Percentiles rank a stretch among this genome's conserved stretches.
Evolutionary conservation across 257 asterid species (phyloP).

Genomic region (Solanum rostratum): DNA sequence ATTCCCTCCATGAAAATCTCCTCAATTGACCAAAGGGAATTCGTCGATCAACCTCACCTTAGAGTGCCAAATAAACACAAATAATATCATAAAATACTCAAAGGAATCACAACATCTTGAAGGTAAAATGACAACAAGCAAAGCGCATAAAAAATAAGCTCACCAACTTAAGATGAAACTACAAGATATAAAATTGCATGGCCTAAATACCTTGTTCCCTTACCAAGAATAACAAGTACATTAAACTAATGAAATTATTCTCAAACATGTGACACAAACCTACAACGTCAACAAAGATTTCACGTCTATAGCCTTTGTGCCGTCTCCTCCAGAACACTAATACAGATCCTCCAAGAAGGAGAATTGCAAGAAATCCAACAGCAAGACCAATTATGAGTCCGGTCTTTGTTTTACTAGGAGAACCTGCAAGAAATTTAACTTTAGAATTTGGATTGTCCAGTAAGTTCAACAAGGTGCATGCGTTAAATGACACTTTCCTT

Average conservation of each 20-base stretch:
- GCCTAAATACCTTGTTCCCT: not conserved
- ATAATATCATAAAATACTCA: not conserved
- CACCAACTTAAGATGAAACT: not conserved
- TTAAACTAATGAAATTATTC: not conserved
- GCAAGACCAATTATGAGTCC: conserved; percentile 59
- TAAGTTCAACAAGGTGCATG: not conserved
- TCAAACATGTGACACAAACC: conserved; percentile 33
- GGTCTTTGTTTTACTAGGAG: conserved; percentile 50
- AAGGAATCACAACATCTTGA: not conserved
- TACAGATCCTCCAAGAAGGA: conserved; percentile 49
- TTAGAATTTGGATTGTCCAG: not conserved
- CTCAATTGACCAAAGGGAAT: conserved; percentile 84
- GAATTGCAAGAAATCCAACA: conserved; percentile 42
- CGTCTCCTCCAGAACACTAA: conserved; percentile 47
- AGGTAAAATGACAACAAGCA: not conserved
- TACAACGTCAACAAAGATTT: conserved; percentile 81
- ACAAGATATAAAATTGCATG: not conserved
- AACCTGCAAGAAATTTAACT: conserved; percentile 27
- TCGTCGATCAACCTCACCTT: conserved; percentile 90
- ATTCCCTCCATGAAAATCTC: conserved; percentile 87
- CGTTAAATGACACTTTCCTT: not conserved
- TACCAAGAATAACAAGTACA: not conserved
- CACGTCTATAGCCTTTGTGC: conserved; percentile 53
- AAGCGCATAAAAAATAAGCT: not conserved
- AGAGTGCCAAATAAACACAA: not conserved